Evolutionary conservation across 345 rosid species (phyloP).

Genomic region (Toxicodendron radicans): DNA sequence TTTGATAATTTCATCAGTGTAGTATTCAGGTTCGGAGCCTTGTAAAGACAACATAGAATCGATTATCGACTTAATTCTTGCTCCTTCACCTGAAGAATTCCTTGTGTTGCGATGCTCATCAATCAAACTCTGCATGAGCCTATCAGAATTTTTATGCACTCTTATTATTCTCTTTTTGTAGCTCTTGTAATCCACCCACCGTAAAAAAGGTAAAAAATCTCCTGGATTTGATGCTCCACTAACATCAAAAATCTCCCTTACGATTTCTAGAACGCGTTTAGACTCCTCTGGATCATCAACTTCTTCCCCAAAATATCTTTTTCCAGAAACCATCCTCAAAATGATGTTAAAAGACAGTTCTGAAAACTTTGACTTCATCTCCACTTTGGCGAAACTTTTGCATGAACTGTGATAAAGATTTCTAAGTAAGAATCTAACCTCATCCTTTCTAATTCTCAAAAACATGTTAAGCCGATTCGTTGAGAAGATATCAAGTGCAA

Average conservation of each 20-base stretch:
- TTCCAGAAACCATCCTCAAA: constrained; percentile 22
- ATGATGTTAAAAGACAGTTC: constrained; percentile 19
- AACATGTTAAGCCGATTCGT: constrained; percentile 10
- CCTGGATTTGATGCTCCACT: constrained; percentile 15
- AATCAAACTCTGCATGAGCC: constrained; percentile 14
- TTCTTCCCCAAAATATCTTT: constrained; percentile 17
- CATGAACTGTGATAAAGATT: neutral
- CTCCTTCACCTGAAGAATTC: neutral
- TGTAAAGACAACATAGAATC: constrained; percentile 13
- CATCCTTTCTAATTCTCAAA: neutral
- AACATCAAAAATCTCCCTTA: neutral
- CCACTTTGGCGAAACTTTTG: neutral
- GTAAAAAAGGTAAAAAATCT: constrained; percentile 15
- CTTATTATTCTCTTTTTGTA: neutral
- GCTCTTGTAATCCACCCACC: constrained; percentile 10
- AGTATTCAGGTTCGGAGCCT: constrained; percentile 18
- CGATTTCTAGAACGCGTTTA: neutral
- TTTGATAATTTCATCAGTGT: constrained; percentile 21
- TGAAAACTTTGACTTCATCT: constrained; percentile 9
- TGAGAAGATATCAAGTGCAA: constrained; percentile 23
- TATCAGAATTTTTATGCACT: neutral
- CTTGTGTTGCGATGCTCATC: constrained; percentile 6
- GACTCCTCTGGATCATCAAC: constrained; percentile 6
- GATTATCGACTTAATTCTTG: neutral
- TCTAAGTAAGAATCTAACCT: neutral